Percentiles rank a stretch among this genome's conserved stretches.
These are phyloP conservation scores for Mrakia gelida DNA, from an alignment of 768 basidiomycete genomes.

Conservation along the genomic window DNA sequence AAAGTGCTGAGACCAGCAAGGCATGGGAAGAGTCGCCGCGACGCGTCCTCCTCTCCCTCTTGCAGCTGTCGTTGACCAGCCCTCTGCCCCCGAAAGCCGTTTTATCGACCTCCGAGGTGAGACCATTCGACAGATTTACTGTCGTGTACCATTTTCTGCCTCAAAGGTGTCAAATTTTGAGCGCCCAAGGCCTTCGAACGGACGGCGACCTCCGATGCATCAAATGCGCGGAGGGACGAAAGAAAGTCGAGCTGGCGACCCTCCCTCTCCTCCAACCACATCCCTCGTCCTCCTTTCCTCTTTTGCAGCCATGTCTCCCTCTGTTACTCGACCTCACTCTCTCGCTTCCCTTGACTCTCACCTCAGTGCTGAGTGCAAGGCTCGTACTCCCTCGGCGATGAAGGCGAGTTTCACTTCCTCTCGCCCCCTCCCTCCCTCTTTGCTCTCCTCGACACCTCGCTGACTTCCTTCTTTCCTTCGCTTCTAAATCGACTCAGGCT, in stretches of 20 bases:
- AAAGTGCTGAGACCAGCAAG: not conserved
- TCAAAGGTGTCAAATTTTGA: too few relatives aligned
- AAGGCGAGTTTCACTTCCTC: not conserved
- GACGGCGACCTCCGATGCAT: not conserved
- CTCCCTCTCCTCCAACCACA: not conserved
- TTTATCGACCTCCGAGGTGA: not conserved
- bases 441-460: not conserved
- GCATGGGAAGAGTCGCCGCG: not conserved
- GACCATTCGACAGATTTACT: too few relatives aligned
- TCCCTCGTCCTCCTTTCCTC: not conserved
- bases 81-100: not conserved
- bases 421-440: not conserved
- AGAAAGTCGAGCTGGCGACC: not conserved
- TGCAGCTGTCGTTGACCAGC: not conserved
- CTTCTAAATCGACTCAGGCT: not conserved
- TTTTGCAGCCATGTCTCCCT: constrained; percentile 9
- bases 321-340: not conserved
- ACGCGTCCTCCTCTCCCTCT: not conserved
- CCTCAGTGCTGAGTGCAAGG: constrained; percentile 5
- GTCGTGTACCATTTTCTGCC: too few relatives aligned
- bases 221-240: not conserved
- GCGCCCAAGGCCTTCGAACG: not conserved
- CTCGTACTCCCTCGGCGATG: constrained; percentile 10
- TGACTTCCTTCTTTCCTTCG: not conserved
- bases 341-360: constrained; percentile 1